phyloP scores from a whole-genome alignment of 108 stramenopile species.

The Pseudonitzschia delicatissima region DNA sequence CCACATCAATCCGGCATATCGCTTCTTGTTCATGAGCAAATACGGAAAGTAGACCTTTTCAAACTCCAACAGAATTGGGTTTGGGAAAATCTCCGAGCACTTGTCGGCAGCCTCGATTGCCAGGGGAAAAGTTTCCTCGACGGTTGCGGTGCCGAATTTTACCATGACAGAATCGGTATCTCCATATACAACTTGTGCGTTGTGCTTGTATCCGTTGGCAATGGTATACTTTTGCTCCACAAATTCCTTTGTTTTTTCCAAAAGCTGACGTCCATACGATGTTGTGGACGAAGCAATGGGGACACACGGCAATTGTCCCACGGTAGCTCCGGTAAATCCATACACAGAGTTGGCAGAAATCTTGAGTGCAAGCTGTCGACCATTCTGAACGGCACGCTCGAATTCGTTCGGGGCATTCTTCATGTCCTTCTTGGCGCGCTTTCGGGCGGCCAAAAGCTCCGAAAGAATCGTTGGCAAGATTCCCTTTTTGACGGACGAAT shows the following conservation, averaged over 20 bases:
- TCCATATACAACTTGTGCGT: conserved; percentile 97
- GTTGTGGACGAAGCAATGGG: conserved; percentile 97
- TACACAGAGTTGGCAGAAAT: conserved; percentile 99
- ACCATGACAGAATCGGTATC: conserved; percentile 99
- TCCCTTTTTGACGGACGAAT: conserved; percentile 88
- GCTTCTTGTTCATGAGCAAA: conserved; percentile 99
- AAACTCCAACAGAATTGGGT: conserved; percentile 90
- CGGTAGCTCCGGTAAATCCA: conserved; percentile 98
- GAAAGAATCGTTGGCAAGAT: conserved; percentile 96
- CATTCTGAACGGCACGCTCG: conserved; percentile 98
- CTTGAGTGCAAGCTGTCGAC: conserved; percentile 95
- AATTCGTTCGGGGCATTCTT: conserved; percentile 96
- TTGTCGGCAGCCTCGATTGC: conserved; percentile 94
- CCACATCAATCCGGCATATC: conserved; percentile 99
- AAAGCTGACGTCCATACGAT: conserved; percentile 91
- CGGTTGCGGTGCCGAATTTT: conserved; percentile 93
- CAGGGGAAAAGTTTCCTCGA: conserved; percentile 92
- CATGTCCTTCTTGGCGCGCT: conserved; percentile 99
- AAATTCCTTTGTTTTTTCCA: conserved; percentile 90
- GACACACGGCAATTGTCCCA: conserved; percentile 97
- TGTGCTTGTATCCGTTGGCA: conserved; percentile 90
- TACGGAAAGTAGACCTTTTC: conserved; percentile 99
- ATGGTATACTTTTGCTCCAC: conserved; percentile 94
- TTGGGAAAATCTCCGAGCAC: conserved; percentile 91
- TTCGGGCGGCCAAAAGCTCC: conserved; percentile 79